phyloP scores from a whole-genome alignment of 345 rosid species.

The Bruguiera gymnorhiza region DNA sequence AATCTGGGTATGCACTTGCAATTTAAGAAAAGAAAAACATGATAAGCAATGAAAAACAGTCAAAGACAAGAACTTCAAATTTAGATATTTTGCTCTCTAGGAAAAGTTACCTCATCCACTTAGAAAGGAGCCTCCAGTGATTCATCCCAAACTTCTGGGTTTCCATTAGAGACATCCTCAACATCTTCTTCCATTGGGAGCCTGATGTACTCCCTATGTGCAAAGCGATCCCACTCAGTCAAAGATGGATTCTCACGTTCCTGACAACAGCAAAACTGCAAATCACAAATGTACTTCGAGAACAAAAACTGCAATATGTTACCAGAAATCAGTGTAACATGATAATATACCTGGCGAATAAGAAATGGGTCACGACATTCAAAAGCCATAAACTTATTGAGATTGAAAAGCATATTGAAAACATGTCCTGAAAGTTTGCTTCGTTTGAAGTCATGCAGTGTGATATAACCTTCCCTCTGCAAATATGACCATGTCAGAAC shows the following conservation, averaged over 20 bases:
- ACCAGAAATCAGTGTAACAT: background rate
- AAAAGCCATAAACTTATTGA: slow-evolving; percentile 31
- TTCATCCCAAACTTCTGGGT: slow-evolving; percentile 33
- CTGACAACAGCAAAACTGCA: slow-evolving; percentile 32
- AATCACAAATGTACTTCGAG: background rate
- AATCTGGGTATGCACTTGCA: background rate
- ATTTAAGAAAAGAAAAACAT: background rate
- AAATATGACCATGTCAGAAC: slow-evolving; percentile 1
- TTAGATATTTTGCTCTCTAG: background rate
- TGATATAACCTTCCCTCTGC: slow-evolving; percentile 27
- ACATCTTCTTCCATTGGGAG: slow-evolving; percentile 38
- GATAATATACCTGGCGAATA: slow-evolving; percentile 27
- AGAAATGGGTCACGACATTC: slow-evolving; percentile 34
- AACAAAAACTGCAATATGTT: background rate
- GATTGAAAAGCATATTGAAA: slow-evolving; percentile 32
- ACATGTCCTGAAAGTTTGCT: slow-evolving; percentile 32
- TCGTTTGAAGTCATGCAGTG: slow-evolving; percentile 26
- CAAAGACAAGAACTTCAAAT: background rate
- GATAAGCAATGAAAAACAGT: background rate
- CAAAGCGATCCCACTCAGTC: slow-evolving; percentile 98
- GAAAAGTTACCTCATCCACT: slow-evolving; percentile 13
- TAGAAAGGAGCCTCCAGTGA: slow-evolving; percentile 33
- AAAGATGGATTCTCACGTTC: slow-evolving; percentile 88
- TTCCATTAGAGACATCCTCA: slow-evolving; percentile 32
- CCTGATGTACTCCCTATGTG: slow-evolving; percentile 54